A percentile compares a stretch with the other conserved stretches of the same genome.
These are phyloP conservation scores for Wickerhamiella alocasiicola DNA, from an alignment of 805 yeast species.

Conservation along the genomic window DNA sequence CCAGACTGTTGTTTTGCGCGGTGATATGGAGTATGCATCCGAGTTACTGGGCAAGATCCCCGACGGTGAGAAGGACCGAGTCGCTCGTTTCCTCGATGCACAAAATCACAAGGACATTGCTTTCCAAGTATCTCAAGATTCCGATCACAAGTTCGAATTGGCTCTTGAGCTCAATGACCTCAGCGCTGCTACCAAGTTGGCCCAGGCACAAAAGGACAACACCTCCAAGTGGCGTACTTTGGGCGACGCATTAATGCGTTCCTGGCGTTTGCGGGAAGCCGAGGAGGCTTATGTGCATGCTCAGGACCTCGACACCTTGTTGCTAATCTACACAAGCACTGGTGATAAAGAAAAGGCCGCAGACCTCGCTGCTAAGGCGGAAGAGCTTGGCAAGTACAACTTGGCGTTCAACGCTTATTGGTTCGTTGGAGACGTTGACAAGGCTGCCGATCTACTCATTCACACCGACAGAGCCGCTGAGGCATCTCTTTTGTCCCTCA, in stretches of 20 bases:
- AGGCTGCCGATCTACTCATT: slow-evolving; percentile 52
- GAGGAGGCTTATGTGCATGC: slow-evolving; percentile 68
- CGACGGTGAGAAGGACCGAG: slow-evolving; percentile 53
- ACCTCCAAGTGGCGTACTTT: slow-evolving; percentile 73
- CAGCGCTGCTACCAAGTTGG: slow-evolving; percentile 55
- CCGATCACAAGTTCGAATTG: slow-evolving; percentile 83
- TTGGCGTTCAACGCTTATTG: slow-evolving; percentile 86
- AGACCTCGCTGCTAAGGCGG: slow-evolving; percentile 54
- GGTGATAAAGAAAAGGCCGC: slow-evolving; percentile 52
- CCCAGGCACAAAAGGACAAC: slow-evolving; percentile 24
- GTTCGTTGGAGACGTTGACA: slow-evolving; percentile 60
- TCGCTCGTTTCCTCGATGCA: slow-evolving; percentile 86
- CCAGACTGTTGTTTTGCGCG: slow-evolving; percentile 90
- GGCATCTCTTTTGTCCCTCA: slow-evolving; percentile 67
- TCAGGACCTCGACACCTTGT: slow-evolving; percentile 66
- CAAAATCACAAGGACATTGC: slow-evolving; percentile 84
- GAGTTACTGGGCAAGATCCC: slow-evolving; percentile 47
- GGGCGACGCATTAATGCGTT: slow-evolving; percentile 72
- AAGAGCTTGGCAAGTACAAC: slow-evolving; percentile 67
- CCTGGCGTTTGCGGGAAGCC: slow-evolving; percentile 74
- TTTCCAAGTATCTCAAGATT: slow-evolving; percentile 65
- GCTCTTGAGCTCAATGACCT: slow-evolving; percentile 69
- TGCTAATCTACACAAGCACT: slow-evolving; percentile 70
- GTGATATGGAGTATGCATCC: slow-evolving; percentile 71
- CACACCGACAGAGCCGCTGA: slow-evolving; percentile 65